Evolutionary conservation across 2,329 filamentous ascomycete genomes (phyloP), one percentile per base, ranked within the genome.

Genomic region (Fusarium sp.): DNA sequence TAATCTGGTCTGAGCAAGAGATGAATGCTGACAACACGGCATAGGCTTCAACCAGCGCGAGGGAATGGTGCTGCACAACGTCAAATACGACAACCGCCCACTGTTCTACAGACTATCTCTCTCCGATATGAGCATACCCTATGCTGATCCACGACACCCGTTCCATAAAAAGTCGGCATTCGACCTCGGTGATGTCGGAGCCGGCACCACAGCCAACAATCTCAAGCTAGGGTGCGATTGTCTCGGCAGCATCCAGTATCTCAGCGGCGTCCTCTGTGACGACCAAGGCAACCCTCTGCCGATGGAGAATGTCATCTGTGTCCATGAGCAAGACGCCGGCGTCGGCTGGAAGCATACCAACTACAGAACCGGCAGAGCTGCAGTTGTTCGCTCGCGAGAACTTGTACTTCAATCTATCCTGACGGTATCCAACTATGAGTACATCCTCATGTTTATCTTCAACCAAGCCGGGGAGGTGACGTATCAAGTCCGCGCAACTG

Each of bases 271-370:
- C 10, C 76, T 86, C 13, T 78, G 83, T 0, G 79, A 79, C 0
- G 72, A 81, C 0, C 77, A 84, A 27, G 88, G 88, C 0, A 78
- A 80, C 2, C 79, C 84, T 0, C 76, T 75, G 2, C 72, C 78
- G 1, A 78, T 81, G 17, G 82, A 83, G 31, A 87, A 88, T 42
- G 86, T 86, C 1, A 77, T 90, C 23, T 91, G 89, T 55, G 76
- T 90, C 4, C 88, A 91, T 67, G 88, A 91, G 72, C 83, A 89
- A 68, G 88, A 91, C 65, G 83, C 84, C 49, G 88, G 89, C 2
- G 88, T 91, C 38, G 80, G 83, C n/a, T 90, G 87, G 87, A 91
- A 91, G 73, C 88, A 91, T 73, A 82, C 87, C 5, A 89, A 91
- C 74, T 88, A 81, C 73, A 80, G 87, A 15, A 90, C 86, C 0